Evolutionary conservation across 768 basidiomycete genomes (phyloP), one percentile per base, ranked within the genome.

Genomic region (Kwoniella sp.): DNA sequence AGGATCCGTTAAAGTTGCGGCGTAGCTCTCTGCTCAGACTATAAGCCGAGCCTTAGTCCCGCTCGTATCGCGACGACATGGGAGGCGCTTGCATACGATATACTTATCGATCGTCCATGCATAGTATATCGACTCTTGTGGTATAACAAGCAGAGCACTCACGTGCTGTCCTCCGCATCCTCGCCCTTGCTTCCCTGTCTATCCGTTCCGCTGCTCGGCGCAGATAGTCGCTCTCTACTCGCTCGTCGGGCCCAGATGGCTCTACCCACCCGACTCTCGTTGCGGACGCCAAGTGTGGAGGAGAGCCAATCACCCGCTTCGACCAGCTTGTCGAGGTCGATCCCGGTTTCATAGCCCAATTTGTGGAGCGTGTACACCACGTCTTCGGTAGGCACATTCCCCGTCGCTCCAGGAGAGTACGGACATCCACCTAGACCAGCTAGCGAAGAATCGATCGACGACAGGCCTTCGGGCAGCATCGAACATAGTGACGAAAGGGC

Each of bases 341-440:
- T 76, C 3, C 82, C 82, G 3, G 77, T 80, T 70, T 82, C 83
- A 39, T 76, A 76, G 5, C 76, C 78, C 9, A 83, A 84, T 44
- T 76, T 83, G 61, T 79, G 80, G 7, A 98, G 79, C 0, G 87
- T 86, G 57, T 95, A 90, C 8, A 93, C 78, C 0, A 93, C 82
- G 60, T 93, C 78, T 59, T 98, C 92, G 0, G 93, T 96, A 0
- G 89, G 85, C 15, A 95, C 88, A 62, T 95, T 95, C 14, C 93
- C 92, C 0, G 89, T 91, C 12, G 92, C 91, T 5, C 91, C 91
- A 2, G 92, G 93, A 1, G 92, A 90, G 74, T 89, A 98, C 2
- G 92, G 92, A 66, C 93, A 96, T 15, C 92, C 90, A 3, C 93
- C 92, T 1, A 96, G 82, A 0, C 92, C 91, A 15, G 85, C 89